Evolutionary conservation across 2,329 filamentous ascomycete genomes (phyloP).

Genomic region (Fusarium sambucinum): DNA sequence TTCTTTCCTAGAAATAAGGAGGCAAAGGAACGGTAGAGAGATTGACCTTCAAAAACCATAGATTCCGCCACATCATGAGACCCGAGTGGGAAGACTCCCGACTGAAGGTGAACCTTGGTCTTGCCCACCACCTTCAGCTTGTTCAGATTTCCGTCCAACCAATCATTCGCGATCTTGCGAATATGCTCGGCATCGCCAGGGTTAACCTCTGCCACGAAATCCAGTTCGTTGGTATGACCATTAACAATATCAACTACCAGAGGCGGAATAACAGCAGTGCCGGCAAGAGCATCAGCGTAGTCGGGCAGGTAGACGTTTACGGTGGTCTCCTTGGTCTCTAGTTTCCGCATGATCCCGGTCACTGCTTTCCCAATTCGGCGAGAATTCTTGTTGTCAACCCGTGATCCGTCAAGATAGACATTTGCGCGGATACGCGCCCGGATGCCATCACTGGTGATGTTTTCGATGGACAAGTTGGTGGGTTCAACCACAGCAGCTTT

Average conservation of each 20-base stretch:
- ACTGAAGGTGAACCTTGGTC: slow-evolving; percentile 78
- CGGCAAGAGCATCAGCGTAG: slow-evolving; percentile 81
- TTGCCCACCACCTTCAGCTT: slow-evolving; percentile 79
- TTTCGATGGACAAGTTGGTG: slow-evolving; percentile 85
- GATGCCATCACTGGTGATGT: slow-evolving; percentile 82
- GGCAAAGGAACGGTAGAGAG: slow-evolving; percentile 73
- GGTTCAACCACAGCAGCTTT: slow-evolving; percentile 85
- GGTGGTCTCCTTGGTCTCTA: slow-evolving; percentile 78
- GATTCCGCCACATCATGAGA: slow-evolving; percentile 80
- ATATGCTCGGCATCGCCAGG: slow-evolving; percentile 83
- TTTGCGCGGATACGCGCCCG: slow-evolving; percentile 84
- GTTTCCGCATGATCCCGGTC: slow-evolving; percentile 82
- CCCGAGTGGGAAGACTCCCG: slow-evolving; percentile 83
- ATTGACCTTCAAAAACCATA: slow-evolving; percentile 85
- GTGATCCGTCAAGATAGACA: slow-evolving; percentile 82
- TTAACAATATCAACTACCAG: slow-evolving; percentile 82
- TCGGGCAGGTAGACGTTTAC: slow-evolving; percentile 86
- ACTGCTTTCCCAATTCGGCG: slow-evolving; percentile 80
- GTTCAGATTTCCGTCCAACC: slow-evolving; percentile 82
- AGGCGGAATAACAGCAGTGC: slow-evolving; percentile 80
- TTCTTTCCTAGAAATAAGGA: slow-evolving; percentile 73
- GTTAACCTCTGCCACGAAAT: slow-evolving; percentile 81
- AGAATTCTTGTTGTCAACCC: slow-evolving; percentile 77
- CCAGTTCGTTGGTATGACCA: slow-evolving; percentile 79
- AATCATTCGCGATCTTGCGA: slow-evolving; percentile 85